Percentiles rank a stretch among this genome's conserved stretches.
Evolutionary conservation across 1,284 basidiomycete genomes (phyloP).

Genomic region (Tetrapyrgos nigripes): DNA sequence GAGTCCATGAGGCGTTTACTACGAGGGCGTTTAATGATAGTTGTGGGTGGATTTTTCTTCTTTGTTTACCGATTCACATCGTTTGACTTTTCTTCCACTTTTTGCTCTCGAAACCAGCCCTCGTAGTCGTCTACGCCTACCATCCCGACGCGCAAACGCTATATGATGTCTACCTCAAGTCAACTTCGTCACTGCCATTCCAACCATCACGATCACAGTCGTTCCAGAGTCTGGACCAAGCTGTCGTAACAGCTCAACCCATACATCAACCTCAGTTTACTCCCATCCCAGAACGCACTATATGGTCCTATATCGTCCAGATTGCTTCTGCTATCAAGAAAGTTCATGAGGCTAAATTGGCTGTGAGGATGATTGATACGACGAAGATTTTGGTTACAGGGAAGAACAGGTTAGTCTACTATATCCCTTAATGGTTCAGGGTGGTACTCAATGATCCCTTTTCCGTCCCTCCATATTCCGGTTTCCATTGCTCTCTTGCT

Average conservation of each 20-base stretch:
- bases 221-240: conserved; percentile 26
- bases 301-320: conserved; percentile 97
- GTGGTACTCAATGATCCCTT: too few relatives aligned
- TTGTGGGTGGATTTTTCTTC: conserved; percentile 65
- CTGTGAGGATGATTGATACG: conserved; percentile 85
- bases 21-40: conserved; percentile 93
- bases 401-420: conserved; percentile 75
- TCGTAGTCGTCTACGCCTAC: conserved; percentile 94
- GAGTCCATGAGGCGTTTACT: conserved; percentile 93
- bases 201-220: conserved; percentile 39
- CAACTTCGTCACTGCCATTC: conserved; percentile 42
- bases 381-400: conserved; percentile 91
- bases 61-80: too few relatives aligned
- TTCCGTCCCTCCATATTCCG: not conserved
- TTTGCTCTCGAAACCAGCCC: conserved; percentile 55
- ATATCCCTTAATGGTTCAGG: too few relatives aligned
- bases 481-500: conserved; percentile 11
- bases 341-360: conserved; percentile 84
- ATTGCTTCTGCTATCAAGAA: conserved; percentile 88
- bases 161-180: conserved; percentile 70
- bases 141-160: conserved; percentile 88
- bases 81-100: not conserved
- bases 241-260: conserved; percentile 2
- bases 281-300: conserved; percentile 75
- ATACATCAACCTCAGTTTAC: conserved; percentile 26